Evolutionary conservation across 2,329 filamentous ascomycete genomes (phyloP), one percentile per base, ranked within the genome.

Genomic region (Colletotrichum acutatum): DNA sequence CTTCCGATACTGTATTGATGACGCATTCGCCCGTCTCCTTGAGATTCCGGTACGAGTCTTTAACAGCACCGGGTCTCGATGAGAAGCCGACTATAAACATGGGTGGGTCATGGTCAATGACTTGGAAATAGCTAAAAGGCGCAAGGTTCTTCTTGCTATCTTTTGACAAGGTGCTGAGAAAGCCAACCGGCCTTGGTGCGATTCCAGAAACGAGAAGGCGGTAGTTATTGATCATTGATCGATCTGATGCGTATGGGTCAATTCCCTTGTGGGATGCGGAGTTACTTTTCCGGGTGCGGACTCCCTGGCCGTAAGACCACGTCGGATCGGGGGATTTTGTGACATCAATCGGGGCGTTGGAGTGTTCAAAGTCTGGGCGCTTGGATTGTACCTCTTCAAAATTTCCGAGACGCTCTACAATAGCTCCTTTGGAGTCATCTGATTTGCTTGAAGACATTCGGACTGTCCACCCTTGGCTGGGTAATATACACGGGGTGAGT

Each of bases 1-100:
- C 89, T 84, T 98, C 95, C 8, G 89, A 91, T 78, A 98, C 93
- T 78, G 98, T 94, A 84, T 97, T 98, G 84, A 98, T 92, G 71
- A 91, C 90, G 82, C 94, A 96, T 84, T 98, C 94, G 57, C 88
- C 84, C 0, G 89, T 91, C 37, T 93, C 92, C 12, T 88, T 78
- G 68, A 98, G 84, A 80, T 98, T 97, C 77, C 86, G 87, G 68
- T 97, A 84, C 34, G 92, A 92, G 81, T 98, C 95, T 82, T 98
- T 98, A 22, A 92, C 90, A 5, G 84, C 82, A 4, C 81, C 82
- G 3, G 86, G 76, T 5, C 82, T 72, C 14, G 82, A 80, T 3
- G 86, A 78, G 78, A 90, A 85, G 42, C 89, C 88, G 30, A 91
- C 84, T 9, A 90, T 88, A 81, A 98, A 97, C 58, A 97, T 86